phyloP scores from a whole-genome alignment of 306 rosid species.

The Inga oerstediana region DNA sequence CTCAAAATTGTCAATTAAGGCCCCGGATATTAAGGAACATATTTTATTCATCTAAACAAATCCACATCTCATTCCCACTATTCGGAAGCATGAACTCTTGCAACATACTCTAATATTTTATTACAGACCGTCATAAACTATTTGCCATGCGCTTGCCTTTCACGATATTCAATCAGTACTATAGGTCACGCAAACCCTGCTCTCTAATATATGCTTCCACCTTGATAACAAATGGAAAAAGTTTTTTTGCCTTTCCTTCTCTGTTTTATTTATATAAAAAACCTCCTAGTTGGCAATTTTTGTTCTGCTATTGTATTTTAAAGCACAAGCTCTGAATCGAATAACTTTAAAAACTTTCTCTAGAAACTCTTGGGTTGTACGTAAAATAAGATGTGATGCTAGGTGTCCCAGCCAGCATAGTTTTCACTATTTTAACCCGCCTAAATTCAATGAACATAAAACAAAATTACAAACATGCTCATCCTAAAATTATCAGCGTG shows the following conservation, averaged over 20 bases:
- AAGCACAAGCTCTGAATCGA: neutral
- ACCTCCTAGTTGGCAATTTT: slow-evolving; percentile 26
- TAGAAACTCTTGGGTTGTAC: neutral
- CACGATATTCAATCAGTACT: slow-evolving; percentile 22
- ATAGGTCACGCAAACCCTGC: neutral
- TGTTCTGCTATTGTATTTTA: slow-evolving; percentile 2
- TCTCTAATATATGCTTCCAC: neutral
- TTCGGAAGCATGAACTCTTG: slow-evolving; percentile 30
- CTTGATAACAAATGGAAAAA: neutral
- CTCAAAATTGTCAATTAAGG: neutral
- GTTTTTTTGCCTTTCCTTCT: neutral
- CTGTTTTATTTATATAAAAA: neutral
- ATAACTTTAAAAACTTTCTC: neutral
- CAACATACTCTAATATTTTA: slow-evolving; percentile 13
- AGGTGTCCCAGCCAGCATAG: slow-evolving; percentile 6
- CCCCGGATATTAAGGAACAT: neutral
- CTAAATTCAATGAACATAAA: neutral
- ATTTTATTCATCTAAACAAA: slow-evolving; percentile 22
- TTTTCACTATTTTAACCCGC: slow-evolving; percentile 6
- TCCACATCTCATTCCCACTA: slow-evolving; percentile 23
- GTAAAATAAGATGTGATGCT: slow-evolving; percentile 1
- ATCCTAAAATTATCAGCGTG: neutral
- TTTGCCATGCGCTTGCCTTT: slow-evolving; percentile 28
- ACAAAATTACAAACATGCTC: neutral
- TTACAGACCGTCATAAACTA: slow-evolving; percentile 5